Evolutionary conservation across 2,329 filamentous ascomycete species (phyloP).

Genomic region (Xylariaceae sp.): DNA sequence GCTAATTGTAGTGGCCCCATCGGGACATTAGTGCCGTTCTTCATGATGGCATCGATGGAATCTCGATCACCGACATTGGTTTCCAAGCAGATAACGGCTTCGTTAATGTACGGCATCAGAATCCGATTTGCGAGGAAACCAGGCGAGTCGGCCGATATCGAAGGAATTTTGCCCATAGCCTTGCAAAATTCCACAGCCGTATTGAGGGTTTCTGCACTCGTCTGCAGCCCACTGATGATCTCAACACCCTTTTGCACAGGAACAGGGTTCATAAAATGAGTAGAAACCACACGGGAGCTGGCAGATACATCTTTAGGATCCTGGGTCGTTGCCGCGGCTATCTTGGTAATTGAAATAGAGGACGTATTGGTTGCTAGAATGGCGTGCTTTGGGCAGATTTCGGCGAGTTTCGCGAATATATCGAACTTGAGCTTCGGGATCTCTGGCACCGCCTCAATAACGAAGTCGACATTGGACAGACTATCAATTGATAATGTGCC

Average conservation of each 20-base stretch:
- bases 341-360: constrained; percentile 96
- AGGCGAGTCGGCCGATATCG: constrained; percentile 81
- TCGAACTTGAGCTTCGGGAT: constrained; percentile 80
- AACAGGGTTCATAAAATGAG: constrained; percentile 99
- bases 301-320: constrained; percentile 76
- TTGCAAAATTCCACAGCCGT: constrained; percentile 82
- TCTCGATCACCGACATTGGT: constrained; percentile 85
- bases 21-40: constrained; percentile 96
- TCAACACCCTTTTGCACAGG: constrained; percentile 96
- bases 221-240: constrained; percentile 93
- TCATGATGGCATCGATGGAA: constrained; percentile 97
- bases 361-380: constrained; percentile 97
- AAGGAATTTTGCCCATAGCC: constrained; percentile 89
- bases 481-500: constrained; percentile 70
- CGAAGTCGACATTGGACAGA: constrained; percentile 82
- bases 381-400: constrained; percentile 76
- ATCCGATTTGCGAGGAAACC: constrained; percentile 97
- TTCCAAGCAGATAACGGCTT: constrained; percentile 89
- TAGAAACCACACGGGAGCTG: constrained; percentile 84
- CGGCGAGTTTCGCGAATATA: constrained; percentile 79
- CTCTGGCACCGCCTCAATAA: constrained; percentile 96
- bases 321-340: constrained; percentile 77
- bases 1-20: constrained; percentile 94
- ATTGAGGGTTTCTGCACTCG: constrained; percentile 73
- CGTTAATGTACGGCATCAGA: constrained; percentile 98